A percentile compares a stretch with the other conserved stretches of the same genome.
Conservation (phyloP, 2,329 filamentous ascomycete species). For the Kalaharituber pfeilii region DNA sequence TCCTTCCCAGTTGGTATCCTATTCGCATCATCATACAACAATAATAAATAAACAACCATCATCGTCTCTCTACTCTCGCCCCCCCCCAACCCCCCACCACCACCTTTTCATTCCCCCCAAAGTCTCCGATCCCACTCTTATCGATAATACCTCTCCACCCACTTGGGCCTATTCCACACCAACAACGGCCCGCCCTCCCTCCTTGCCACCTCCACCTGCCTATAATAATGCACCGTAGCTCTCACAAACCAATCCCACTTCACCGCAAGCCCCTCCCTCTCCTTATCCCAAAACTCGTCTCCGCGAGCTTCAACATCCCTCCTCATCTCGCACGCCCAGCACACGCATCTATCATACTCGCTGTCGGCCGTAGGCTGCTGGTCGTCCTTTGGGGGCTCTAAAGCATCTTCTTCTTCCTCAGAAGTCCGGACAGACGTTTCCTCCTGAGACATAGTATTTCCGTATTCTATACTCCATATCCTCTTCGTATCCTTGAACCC, state of each 20-base stretch:
- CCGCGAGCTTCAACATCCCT: constrained; percentile 12
- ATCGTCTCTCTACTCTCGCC: too few relatives aligned
- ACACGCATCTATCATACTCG: constrained; percentile 60
- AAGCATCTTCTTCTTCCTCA: neutral
- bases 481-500: constrained; percentile 58
- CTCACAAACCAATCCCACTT: constrained; percentile 6
- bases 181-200: constrained; percentile 4
- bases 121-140: neutral
- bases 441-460: neutral
- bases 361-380: constrained; percentile 41
- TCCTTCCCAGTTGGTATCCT: too few relatives aligned
- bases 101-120: neutral
- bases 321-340: constrained; percentile 60
- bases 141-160: constrained; percentile 9
- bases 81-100: neutral
- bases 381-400: neutral
- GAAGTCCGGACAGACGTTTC: neutral
- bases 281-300: constrained; percentile 1
- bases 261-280: constrained; percentile 6
- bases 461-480: constrained; percentile 32
- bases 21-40: too few relatives aligned
- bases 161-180: constrained; percentile 6
- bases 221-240: constrained; percentile 14
- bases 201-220: constrained; percentile 12
- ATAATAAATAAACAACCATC: too few relatives aligned